Conservation (phyloP, 148 eudicot genomes). For the Fagopyrum esculentum region DNA sequence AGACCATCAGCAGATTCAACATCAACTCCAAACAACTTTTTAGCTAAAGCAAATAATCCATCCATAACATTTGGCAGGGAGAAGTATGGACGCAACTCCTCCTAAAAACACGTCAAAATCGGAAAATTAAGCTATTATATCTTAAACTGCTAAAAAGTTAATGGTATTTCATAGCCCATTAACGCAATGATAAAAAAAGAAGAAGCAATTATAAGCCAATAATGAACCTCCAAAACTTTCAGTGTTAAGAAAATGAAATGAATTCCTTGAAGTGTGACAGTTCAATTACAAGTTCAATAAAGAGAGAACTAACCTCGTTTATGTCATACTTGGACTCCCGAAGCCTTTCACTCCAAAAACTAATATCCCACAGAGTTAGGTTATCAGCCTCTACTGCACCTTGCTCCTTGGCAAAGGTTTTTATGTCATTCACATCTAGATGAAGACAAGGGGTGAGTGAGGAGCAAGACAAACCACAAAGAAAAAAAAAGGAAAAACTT, state of each 20-base stretch:
- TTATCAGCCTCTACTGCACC: constrained; percentile 77
- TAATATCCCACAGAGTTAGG: constrained; percentile 77
- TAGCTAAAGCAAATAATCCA: constrained; percentile 83
- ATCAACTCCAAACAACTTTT: constrained; percentile 63
- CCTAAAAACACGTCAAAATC: constrained; percentile 35
- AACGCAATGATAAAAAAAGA: background rate
- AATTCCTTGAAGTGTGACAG: background rate
- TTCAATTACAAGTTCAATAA: background rate
- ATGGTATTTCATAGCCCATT: background rate
- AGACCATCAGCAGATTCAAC: constrained; percentile 83
- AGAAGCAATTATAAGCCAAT: background rate
- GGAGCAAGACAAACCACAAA: background rate
- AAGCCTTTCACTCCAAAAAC: constrained; percentile 98
- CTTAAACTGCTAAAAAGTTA: background rate
- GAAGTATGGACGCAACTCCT: constrained; percentile 94
- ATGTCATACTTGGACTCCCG: constrained; percentile 91
- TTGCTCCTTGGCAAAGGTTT: constrained; percentile 59
- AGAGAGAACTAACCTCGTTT: constrained; percentile 61
- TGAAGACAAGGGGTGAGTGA: constrained; percentile 6
- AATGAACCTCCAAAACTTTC: background rate
- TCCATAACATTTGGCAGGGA: constrained; percentile 98
- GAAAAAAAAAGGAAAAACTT: background rate
- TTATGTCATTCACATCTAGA: constrained; percentile 85
- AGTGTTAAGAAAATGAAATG: background rate
- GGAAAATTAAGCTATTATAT: background rate